Evolutionary conservation across 768 basidiomycete species (phyloP), one percentile per base, ranked within the genome.

Genomic region (Basidioascus undulatus): DNA sequence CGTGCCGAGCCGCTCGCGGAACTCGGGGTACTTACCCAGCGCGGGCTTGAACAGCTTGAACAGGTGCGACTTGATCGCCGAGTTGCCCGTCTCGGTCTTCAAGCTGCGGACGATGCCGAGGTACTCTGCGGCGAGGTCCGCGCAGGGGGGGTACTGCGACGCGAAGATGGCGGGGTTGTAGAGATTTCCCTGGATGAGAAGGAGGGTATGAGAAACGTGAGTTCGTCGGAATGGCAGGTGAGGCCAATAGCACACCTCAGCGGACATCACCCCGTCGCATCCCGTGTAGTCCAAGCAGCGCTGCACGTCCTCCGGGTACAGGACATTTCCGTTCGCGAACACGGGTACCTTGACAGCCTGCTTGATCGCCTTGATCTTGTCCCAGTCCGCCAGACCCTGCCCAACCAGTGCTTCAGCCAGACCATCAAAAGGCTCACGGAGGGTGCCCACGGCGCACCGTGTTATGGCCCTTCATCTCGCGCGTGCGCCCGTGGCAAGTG

Each of bases 241-340:
- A 10, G 28, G 27, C 16, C 3, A n/a, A 20, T 7, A 24, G 43
- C 57, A 42, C 44, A 57, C 57, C 51, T 64, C 92, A 1, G 87
- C 92, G 32, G 72, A 75, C 86, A 94, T 92, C 43, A 96, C 74
- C 0, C 72, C 89, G 51, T 92, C 84, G 6, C 72, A 76, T 12
- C 84, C 82, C 0, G 92, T 98, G 37, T 70, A 69, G 19, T 68
- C 66, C 25, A 98, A 60, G 56, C 86, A 94, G 10, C 63, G 61
- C 38, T 67, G 65, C 35, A 94, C 69, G 57, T 96, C 87, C n/a
- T 71, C 66, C 33, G 76, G 68, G 56, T 74, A 82, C 11, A 94
- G 71, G 44, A 94, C 71, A 56, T 94, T 96, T 23, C 92, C 92
- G 57, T 98, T 98, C 0, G 89, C 87, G 55, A 98, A 81, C 4